phyloP scores from a whole-genome alignment of 2,329 filamentous ascomycete genomes.

The Aureobasidium zeae region DNA sequence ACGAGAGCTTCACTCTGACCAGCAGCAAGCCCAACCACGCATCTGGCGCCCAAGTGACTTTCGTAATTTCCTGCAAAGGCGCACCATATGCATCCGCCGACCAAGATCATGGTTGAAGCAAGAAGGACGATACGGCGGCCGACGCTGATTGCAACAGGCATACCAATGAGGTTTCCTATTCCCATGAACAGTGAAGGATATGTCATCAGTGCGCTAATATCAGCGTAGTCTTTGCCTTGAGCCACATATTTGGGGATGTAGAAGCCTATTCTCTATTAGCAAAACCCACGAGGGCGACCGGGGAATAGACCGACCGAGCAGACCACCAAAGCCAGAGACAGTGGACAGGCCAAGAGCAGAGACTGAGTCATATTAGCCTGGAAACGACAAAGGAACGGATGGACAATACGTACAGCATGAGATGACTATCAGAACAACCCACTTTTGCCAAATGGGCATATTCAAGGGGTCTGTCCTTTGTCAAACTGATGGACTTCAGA shows the following conservation, averaged over 20 bases:
- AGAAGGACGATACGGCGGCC: slow-evolving; percentile 29
- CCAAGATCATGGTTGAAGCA: slow-evolving; percentile 23
- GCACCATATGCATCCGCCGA: slow-evolving; percentile 23
- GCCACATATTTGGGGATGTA: slow-evolving; percentile 34
- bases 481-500: slow-evolving; percentile 12
- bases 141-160: slow-evolving; percentile 29
- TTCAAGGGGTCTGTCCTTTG: slow-evolving; percentile 17
- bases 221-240: slow-evolving; percentile 18
- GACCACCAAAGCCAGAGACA: slow-evolving; percentile 35
- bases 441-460: slow-evolving; percentile 16
- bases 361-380: too few species aligned
- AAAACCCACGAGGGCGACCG: not conserved
- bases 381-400: not conserved
- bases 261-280: too few species aligned
- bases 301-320: slow-evolving; percentile 22
- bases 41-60: slow-evolving; percentile 25
- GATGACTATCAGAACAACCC: slow-evolving; percentile 15
- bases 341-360: slow-evolving; percentile 33
- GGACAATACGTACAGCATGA: slow-evolving; percentile 18
- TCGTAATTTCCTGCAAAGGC: slow-evolving; percentile 21
- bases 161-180: slow-evolving; percentile 27
- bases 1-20: slow-evolving; percentile 22
- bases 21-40: slow-evolving; percentile 26
- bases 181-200: slow-evolving; percentile 29
- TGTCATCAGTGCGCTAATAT: slow-evolving; percentile 23